Evolutionary conservation across 2,329 filamentous ascomycete species (phyloP).

Genomic region (Colletotrichum theobromicola): DNA sequence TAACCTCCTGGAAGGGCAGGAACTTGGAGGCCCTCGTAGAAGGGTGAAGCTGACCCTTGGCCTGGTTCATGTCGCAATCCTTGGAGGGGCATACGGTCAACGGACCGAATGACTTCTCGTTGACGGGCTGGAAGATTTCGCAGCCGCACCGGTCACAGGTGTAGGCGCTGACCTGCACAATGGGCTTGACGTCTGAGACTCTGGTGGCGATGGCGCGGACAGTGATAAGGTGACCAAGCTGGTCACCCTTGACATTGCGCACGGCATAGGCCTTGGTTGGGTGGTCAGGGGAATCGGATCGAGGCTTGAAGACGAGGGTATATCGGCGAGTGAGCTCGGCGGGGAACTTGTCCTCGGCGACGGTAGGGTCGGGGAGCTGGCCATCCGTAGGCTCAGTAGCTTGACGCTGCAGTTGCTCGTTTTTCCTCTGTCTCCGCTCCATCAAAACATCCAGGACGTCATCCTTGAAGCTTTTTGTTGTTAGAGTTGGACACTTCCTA

Average conservation of each 20-base stretch:
- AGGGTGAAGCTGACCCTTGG: slow-evolving; percentile 90
- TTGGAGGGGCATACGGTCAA: slow-evolving; percentile 85
- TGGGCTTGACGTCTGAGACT: slow-evolving; percentile 96
- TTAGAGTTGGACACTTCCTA: neutral
- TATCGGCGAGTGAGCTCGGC: slow-evolving; percentile 92
- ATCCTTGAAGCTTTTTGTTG: slow-evolving; percentile 78
- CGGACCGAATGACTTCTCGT: slow-evolving; percentile 88
- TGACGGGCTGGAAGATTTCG: slow-evolving; percentile 97
- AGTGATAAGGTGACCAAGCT: slow-evolving; percentile 92
- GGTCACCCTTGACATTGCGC: slow-evolving; percentile 88
- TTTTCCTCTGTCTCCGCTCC: slow-evolving; percentile 86
- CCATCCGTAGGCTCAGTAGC: slow-evolving; percentile 53
- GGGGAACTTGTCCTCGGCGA: slow-evolving; percentile 82
- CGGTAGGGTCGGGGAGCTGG: slow-evolving; percentile 55
- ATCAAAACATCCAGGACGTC: slow-evolving; percentile 97
- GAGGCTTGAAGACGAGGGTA: slow-evolving; percentile 93
- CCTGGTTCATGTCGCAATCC: slow-evolving; percentile 90
- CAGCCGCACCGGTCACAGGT: slow-evolving; percentile 95
- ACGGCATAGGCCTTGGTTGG: slow-evolving; percentile 78
- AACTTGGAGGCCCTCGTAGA: slow-evolving; percentile 98
- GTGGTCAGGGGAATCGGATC: slow-evolving; percentile 73
- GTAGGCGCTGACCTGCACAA: slow-evolving; percentile 97
- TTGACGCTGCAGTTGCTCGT: slow-evolving; percentile 75
- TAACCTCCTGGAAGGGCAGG: slow-evolving; percentile 95
- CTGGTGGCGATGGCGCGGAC: slow-evolving; percentile 92